These are phyloP conservation scores for Vitis cinerea DNA, from an alignment of 164 flowering plant species.

Conservation along the genomic window DNA sequence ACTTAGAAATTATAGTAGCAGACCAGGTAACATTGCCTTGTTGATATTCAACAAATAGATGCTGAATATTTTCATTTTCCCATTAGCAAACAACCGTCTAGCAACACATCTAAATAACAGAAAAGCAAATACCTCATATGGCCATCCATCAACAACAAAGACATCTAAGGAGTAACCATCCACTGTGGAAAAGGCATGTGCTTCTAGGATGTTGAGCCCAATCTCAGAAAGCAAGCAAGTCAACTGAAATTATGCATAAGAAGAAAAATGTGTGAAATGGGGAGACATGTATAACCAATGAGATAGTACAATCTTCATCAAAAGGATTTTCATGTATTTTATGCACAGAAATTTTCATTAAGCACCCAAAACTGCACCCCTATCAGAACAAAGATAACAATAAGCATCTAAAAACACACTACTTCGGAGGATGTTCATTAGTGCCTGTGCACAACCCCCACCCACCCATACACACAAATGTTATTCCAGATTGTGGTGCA, in stretches of 20 bases:
- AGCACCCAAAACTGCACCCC: no score
- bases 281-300: neutral
- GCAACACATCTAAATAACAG: neutral
- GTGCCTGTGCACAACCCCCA: no score
- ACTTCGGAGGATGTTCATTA: no score
- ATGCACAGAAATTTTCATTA: no score
- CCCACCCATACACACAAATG: no score
- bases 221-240: conserved; percentile 47
- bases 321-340: no score
- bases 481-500: no score
- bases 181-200: conserved; percentile 52
- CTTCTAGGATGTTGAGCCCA: conserved; percentile 55
- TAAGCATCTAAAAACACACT: no score
- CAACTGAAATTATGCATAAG: conserved; percentile 28
- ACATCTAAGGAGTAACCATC: conserved; percentile 57
- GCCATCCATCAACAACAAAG: conserved; percentile 62
- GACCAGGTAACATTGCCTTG: neutral
- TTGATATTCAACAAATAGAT: neutral
- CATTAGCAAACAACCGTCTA: neutral
- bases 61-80: neutral
- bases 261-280: neutral
- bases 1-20: neutral
- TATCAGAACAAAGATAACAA: no score
- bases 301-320: neutral
- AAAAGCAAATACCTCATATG: conserved; percentile 36